Conservation (phyloP, 345 rosid species). For the Firmiana major region DNA sequence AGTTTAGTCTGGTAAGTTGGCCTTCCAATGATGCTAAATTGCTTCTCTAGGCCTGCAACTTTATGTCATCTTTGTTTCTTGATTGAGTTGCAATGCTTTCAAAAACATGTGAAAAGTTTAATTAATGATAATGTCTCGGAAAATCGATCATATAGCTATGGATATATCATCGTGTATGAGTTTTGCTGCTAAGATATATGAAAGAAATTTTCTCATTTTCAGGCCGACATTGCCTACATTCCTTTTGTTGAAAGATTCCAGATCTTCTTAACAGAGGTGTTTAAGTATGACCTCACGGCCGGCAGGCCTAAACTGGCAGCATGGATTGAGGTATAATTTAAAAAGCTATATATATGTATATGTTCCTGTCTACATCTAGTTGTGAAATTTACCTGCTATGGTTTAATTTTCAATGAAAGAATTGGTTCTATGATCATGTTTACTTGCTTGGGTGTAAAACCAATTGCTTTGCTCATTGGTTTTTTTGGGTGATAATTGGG, state of each 20-base stretch:
- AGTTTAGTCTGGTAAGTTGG: slow-evolving; percentile 58
- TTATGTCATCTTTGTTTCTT: background rate
- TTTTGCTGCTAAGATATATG: background rate
- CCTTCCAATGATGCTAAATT: background rate
- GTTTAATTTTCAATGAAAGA: background rate
- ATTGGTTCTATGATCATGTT: background rate
- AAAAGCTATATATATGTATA: no score
- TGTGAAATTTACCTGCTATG: background rate
- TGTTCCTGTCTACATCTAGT: background rate
- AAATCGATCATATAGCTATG: background rate
- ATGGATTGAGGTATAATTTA: slow-evolving; percentile 60
- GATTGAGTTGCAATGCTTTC: background rate
- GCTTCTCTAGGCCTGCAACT: background rate
- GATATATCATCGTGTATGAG: background rate
- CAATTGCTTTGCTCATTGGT: background rate
- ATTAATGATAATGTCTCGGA: background rate
- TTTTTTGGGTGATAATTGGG: no score
- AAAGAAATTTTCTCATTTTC: slow-evolving; percentile 7
- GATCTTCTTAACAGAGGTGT: slow-evolving; percentile 42
- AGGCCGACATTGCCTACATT: slow-evolving; percentile 78
- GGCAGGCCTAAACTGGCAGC: slow-evolving; percentile 72
- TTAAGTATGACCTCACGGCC: slow-evolving; percentile 50
- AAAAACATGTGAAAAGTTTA: background rate
- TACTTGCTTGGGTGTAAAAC: background rate
- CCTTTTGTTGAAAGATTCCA: slow-evolving; percentile 66